Evolutionary conservation across 345 rosid species (phyloP), one percentile per base, ranked within the genome.

Genomic region (Acer negundo): DNA sequence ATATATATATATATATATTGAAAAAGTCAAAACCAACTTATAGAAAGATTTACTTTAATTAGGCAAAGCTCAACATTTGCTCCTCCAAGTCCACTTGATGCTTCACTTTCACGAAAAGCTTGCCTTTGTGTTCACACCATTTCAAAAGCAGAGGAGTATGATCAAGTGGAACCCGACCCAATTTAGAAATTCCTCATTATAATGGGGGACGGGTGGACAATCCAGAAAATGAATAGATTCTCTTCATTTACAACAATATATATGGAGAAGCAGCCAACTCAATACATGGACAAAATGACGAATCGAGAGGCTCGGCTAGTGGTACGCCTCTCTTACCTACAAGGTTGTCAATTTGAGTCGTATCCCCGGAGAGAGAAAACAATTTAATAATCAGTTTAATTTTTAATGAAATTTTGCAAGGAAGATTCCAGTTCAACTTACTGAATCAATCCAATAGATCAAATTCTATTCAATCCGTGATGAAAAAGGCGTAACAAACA

Each of bases 61-160:
- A 4, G 16, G 17, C 67, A 28, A 26, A 24, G 67, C 28, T 13
- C 2, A 7, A 23, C 10, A 62, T 17, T 20, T 42, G 46, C 46
- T 42, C 38, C 12, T 63, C 10, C 26, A 19, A 0, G 2, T 63
- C 38, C 20, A 59, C 23, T 10, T 6, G 2, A 3, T 42, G 40
- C 67, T 63, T 63, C n/a, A 4, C 67, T 63, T 3, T 63, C 67
- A 63, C 17, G 67, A 24, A 63, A 63, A 63, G 38, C 17, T 63
- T 63, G 7, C 19, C 67, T 28, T 23, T 19, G 67, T 23, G 15
- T 13, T 63, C 67, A 23, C 67, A 63, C 13, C 2, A 53, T 59
- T 19, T n/a, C 63, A 59, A 59, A 20, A 20, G 63, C 22, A 0
- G 63, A 2, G 2, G 12, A 59, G 26, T 59, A 59, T 59, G 26